Conservation (phyloP, 805 yeast genomes). For the Pichia thaimueangensis region DNA sequence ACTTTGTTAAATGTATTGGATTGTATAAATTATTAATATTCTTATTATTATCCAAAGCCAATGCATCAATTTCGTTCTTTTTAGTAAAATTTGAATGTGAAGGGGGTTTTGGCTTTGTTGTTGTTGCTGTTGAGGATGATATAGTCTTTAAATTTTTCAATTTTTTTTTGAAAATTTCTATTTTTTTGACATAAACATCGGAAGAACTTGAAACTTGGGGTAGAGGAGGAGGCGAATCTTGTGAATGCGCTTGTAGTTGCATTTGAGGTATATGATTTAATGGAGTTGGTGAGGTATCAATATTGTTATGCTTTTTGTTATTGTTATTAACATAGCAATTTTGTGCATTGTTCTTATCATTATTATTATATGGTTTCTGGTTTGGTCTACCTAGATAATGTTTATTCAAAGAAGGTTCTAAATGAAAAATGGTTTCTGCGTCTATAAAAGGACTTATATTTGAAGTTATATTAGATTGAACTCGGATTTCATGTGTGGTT, state of each 20-base stretch:
- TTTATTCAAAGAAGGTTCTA: constrained; percentile 7
- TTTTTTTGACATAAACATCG: constrained; percentile 13
- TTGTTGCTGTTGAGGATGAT: neutral
- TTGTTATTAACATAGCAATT: too few relatives aligned
- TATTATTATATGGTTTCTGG: too few relatives aligned
- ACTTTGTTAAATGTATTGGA: too few relatives aligned
- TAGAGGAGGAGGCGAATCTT: constrained; percentile 17
- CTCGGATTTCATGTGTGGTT: constrained; percentile 16
- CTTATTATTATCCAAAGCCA: too few relatives aligned
- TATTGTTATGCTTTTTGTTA: too few relatives aligned
- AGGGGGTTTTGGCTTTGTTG: too few relatives aligned
- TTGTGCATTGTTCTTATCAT: too few relatives aligned
- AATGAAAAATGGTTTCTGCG: neutral
- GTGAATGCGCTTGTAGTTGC: neutral
- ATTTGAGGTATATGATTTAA: too few relatives aligned
- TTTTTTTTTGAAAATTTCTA: constrained; percentile 22
- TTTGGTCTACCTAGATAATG: constrained; percentile 8
- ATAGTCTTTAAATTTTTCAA: constrained; percentile 11
- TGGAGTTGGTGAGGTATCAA: too few relatives aligned
- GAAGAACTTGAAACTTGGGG: constrained; percentile 14
- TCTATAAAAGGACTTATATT: constrained; percentile 23
- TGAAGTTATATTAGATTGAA: constrained; percentile 29
- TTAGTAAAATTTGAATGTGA: too few relatives aligned
- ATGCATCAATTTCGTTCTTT: too few relatives aligned
- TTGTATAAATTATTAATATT: too few relatives aligned